A percentile compares a stretch with the other conserved stretches of the same genome.
These are phyloP conservation scores for Sarcodon sp. DNA, from an alignment of 768 basidiomycete species.

Conservation along the genomic window DNA sequence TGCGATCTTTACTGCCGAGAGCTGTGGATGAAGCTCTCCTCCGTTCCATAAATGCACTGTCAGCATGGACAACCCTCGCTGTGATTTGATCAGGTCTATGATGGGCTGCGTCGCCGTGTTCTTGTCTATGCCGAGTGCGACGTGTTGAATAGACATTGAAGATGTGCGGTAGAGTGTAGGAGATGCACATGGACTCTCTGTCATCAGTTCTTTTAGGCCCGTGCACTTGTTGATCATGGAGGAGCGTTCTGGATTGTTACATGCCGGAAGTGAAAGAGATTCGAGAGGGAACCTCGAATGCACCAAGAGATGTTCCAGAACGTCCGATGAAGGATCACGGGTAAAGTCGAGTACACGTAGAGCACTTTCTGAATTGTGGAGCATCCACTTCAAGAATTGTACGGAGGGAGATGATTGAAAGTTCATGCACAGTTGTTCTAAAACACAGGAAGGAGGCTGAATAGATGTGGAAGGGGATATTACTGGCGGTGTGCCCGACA, in stretches of 20 bases:
- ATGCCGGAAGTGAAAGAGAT: slow-evolving; percentile 46
- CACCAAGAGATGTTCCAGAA: slow-evolving; percentile 42
- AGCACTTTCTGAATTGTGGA: slow-evolving; percentile 38
- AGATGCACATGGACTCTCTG: slow-evolving; percentile 39
- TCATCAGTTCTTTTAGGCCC: slow-evolving; percentile 38
- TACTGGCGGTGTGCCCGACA: slow-evolving; percentile 10
- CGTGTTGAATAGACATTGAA: slow-evolving; percentile 34
- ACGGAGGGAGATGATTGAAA: slow-evolving; percentile 49
- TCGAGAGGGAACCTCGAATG: slow-evolving; percentile 35
- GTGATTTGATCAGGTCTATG: slow-evolving; percentile 37
- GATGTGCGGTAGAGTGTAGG: slow-evolving; percentile 33
- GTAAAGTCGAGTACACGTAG: slow-evolving; percentile 44
- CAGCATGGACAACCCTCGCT: slow-evolving; percentile 30
- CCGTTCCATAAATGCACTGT: slow-evolving; percentile 43
- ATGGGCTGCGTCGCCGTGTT: slow-evolving; percentile 42
- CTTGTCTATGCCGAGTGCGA: slow-evolving; percentile 49
- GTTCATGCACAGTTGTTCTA: slow-evolving; percentile 47
- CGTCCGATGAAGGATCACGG: slow-evolving; percentile 40
- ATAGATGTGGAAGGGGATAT: slow-evolving; percentile 33
- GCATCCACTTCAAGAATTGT: slow-evolving; percentile 60
- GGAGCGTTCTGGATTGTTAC: slow-evolving; percentile 32
- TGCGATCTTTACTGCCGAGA: slow-evolving; percentile 43
- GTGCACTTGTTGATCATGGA: slow-evolving; percentile 32
- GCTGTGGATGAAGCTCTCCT: slow-evolving; percentile 34
- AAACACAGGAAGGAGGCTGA: slow-evolving; percentile 31